Percentiles rank a stretch among this genome's conserved stretches.
Evolutionary conservation across 2,329 filamentous ascomycete species (phyloP).

Genomic region (Alternaria gaisen): DNA sequence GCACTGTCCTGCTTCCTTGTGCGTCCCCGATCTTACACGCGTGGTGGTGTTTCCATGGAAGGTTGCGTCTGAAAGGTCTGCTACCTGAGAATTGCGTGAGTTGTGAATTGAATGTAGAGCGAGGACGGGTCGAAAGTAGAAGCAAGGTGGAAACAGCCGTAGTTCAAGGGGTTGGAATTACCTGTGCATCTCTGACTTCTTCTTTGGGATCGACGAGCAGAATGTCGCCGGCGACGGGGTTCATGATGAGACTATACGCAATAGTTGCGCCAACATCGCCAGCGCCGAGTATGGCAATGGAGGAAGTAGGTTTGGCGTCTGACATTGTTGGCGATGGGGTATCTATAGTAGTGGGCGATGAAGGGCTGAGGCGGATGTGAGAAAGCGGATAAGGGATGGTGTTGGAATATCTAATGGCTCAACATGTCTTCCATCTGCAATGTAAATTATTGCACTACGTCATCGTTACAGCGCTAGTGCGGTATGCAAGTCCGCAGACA

Average conservation of each 20-base stretch:
- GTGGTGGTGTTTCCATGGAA: slow-evolving; percentile 32
- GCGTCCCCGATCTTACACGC: slow-evolving; percentile 28
- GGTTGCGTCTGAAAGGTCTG: slow-evolving; percentile 15
- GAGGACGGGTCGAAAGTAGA: no score
- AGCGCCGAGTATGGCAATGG: slow-evolving; percentile 34
- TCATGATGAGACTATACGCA: slow-evolving; percentile 36
- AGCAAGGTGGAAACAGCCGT: no score
- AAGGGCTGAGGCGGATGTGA: neutral
- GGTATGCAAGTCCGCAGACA: slow-evolving; percentile 7
- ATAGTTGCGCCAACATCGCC: slow-evolving; percentile 36
- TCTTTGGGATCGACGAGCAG: slow-evolving; percentile 33
- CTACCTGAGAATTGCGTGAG: neutral
- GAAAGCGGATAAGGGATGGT: neutral
- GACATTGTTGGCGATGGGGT: slow-evolving; percentile 11
- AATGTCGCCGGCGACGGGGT: slow-evolving; percentile 30
- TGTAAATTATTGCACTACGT: slow-evolving; percentile 14
- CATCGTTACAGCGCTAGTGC: slow-evolving; percentile 18
- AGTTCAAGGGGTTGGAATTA: neutral
- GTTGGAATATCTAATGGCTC: neutral
- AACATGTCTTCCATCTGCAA: slow-evolving; percentile 6
- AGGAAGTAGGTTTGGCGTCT: slow-evolving; percentile 28
- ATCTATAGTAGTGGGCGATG: no score
- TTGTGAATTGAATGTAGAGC: no score
- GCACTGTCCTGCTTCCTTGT: slow-evolving; percentile 35
- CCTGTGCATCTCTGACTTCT: slow-evolving; percentile 30